phyloP scores from a whole-genome alignment of 495 filamentous ascomycete species.

The Massariosphaeria phaeospora region DNA sequence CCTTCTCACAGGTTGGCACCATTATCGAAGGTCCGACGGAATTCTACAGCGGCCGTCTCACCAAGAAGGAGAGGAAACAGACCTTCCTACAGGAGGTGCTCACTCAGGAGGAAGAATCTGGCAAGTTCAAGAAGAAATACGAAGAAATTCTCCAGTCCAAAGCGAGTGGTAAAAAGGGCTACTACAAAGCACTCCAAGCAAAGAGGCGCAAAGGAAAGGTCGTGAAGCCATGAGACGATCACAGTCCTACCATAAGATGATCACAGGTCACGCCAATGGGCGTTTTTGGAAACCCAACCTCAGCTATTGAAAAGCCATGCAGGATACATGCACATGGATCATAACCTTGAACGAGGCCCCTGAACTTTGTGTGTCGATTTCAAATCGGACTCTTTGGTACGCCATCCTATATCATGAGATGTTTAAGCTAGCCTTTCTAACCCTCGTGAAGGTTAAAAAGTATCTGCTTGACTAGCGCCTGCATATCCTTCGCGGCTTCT shows the following conservation, averaged over 20 bases:
- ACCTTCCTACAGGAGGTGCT: constrained; percentile 89
- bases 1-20: constrained; percentile 83
- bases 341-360: too few relatives aligned
- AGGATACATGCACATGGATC: too few relatives aligned
- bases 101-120: constrained; percentile 54
- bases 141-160: constrained; percentile 62
- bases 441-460: constrained; percentile 33
- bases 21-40: constrained; percentile 87
- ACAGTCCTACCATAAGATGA: too few relatives aligned
- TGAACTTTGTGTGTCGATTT: too few relatives aligned
- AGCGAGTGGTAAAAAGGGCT: constrained; percentile 65
- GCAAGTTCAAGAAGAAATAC: constrained; percentile 67
- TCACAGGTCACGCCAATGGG: too few relatives aligned
- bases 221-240: constrained; percentile 34
- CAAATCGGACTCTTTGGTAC: too few relatives aligned
- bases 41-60: constrained; percentile 69
- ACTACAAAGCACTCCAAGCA: constrained; percentile 62
- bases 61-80: constrained; percentile 80
- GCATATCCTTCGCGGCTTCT: constrained; percentile 61
- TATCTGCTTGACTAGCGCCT: constrained; percentile 45
- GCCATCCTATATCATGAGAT: too few relatives aligned
- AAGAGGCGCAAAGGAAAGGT: constrained; percentile 49
- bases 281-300: too few relatives aligned
- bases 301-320: too few relatives aligned
- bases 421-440: too few relatives aligned